A percentile compares a stretch with the other conserved stretches of the same genome.
These are phyloP conservation scores for Paecilomyces niveus DNA, from an alignment of 2,329 filamentous ascomycete genomes.

Conservation along the genomic window DNA sequence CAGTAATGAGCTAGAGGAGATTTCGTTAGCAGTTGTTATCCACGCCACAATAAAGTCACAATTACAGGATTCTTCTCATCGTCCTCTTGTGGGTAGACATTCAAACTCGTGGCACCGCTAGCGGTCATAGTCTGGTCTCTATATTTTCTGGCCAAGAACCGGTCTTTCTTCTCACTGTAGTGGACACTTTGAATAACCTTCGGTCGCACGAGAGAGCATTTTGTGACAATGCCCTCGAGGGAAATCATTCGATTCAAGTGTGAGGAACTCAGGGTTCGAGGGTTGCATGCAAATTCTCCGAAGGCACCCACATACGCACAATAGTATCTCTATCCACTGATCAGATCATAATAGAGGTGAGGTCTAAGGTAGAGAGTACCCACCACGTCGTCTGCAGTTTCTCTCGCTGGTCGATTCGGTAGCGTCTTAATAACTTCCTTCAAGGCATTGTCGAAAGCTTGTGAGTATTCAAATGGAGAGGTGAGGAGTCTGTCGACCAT, in stretches of 20 bases:
- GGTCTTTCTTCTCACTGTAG: constrained; percentile 79
- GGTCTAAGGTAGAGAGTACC: constrained; percentile 8
- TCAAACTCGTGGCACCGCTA: constrained; percentile 78
- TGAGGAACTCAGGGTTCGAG: constrained; percentile 78
- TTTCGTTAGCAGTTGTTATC: constrained; percentile 5
- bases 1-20: constrained; percentile 62
- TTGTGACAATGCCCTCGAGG: constrained; percentile 93
- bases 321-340: constrained; percentile 57
- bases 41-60: neutral
- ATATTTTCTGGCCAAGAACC: constrained; percentile 86
- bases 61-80: constrained; percentile 76
- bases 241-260: constrained; percentile 97
- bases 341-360: neutral
- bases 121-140: constrained; percentile 93
- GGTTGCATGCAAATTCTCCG: constrained; percentile 89
- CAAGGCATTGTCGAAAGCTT: constrained; percentile 84
- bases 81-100: constrained; percentile 90
- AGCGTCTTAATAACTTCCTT: constrained; percentile 81
- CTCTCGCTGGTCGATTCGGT: constrained; percentile 65
- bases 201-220: constrained; percentile 87
- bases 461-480: constrained; percentile 77
- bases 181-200: constrained; percentile 99
- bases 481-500: constrained; percentile 58
- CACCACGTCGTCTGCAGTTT: constrained; percentile 68
- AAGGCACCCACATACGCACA: constrained; percentile 97